A percentile compares a stretch with the other conserved stretches of the same genome.
phyloP scores from a whole-genome alignment of 257 asterid genomes.

The Dorcoceras hygrometricum region DNA sequence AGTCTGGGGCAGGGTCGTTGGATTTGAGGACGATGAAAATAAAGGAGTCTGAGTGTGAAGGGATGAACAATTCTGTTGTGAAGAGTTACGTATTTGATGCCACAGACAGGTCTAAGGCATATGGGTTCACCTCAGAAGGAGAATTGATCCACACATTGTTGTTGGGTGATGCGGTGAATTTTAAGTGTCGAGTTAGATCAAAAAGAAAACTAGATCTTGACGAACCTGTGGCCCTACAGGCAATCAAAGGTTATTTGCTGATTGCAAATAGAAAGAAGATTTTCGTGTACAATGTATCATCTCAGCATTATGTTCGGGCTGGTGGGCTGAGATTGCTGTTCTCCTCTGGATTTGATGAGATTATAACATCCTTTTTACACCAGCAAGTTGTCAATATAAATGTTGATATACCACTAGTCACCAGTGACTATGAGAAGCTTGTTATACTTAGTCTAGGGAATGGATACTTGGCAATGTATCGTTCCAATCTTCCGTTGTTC shows the following conservation, averaged over 20 bases:
- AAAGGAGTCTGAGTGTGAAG: conserved; percentile 86
- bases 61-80: conserved; percentile 59
- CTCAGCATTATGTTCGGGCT: conserved; percentile 78
- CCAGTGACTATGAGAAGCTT: conserved; percentile 72
- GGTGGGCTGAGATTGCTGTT: conserved; percentile 69
- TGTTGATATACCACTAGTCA: conserved; percentile 49
- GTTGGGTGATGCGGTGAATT: conserved; percentile 82
- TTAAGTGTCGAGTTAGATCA: conserved; percentile 82
- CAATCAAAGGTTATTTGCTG: conserved; percentile 82
- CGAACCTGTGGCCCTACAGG: conserved; percentile 61
- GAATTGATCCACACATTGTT: conserved; percentile 71
- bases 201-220: conserved; percentile 65
- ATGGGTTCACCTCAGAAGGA: conserved; percentile 72
- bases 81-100: conserved; percentile 73
- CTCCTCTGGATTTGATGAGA: conserved; percentile 61
- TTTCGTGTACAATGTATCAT: conserved; percentile 69
- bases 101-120: conserved; percentile 78
- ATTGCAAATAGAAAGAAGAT: conserved; percentile 57
- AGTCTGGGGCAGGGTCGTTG: conserved; percentile 88
- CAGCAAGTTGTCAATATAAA: conserved; percentile 35
- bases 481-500: conserved; percentile 74
- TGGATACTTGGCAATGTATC: conserved; percentile 75
- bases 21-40: conserved; percentile 91
- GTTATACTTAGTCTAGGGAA: conserved; percentile 63
- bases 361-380: conserved; percentile 53